These are phyloP conservation scores for Lactarius hengduanensis DNA, from an alignment of 768 basidiomycete species.

Conservation along the genomic window DNA sequence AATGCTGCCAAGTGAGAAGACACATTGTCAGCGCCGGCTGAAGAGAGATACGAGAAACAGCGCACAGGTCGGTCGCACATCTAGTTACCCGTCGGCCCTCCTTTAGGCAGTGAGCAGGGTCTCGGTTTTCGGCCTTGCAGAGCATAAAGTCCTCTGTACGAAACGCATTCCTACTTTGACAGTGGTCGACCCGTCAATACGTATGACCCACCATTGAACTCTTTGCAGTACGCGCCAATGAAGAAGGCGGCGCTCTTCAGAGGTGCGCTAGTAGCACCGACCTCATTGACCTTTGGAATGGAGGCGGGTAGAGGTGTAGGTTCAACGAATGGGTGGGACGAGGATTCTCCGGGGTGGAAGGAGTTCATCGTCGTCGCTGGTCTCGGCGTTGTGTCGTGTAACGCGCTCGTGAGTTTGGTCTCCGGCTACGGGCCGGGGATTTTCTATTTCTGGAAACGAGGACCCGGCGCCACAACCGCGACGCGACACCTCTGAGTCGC, in stretches of 20 bases:
- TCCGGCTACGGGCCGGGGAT: background rate
- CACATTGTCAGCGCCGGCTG: background rate
- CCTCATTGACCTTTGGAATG: constrained; percentile 79
- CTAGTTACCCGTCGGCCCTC: constrained; percentile 95
- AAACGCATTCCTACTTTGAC: background rate
- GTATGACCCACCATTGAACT: constrained; percentile 80
- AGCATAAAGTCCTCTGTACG: constrained; percentile 90
- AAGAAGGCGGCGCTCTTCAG: constrained; percentile 97
- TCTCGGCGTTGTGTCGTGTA: constrained; percentile 21
- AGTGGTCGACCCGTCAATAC: background rate
- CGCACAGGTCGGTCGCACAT: constrained; percentile 91
- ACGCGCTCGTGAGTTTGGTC: background rate
- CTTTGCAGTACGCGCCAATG: constrained; percentile 93
- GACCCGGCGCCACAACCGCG: constrained; percentile 17
- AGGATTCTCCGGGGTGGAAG: constrained; percentile 48
- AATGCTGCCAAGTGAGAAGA: constrained; percentile 55
- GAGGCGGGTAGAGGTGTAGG: constrained; percentile 62
- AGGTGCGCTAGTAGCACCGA: constrained; percentile 88
- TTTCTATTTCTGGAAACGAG: background rate
- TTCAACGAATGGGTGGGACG: constrained; percentile 55
- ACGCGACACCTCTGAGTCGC: background rate
- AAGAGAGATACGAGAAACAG: constrained; percentile 29
- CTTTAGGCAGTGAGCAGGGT: constrained; percentile 91
- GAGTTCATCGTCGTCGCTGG: constrained; percentile 47
- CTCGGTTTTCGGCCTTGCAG: constrained; percentile 89